These are phyloP conservation scores for Phytophthora podocarpi DNA, from an alignment of 352 stramenopile species.

Conservation along the genomic window DNA sequence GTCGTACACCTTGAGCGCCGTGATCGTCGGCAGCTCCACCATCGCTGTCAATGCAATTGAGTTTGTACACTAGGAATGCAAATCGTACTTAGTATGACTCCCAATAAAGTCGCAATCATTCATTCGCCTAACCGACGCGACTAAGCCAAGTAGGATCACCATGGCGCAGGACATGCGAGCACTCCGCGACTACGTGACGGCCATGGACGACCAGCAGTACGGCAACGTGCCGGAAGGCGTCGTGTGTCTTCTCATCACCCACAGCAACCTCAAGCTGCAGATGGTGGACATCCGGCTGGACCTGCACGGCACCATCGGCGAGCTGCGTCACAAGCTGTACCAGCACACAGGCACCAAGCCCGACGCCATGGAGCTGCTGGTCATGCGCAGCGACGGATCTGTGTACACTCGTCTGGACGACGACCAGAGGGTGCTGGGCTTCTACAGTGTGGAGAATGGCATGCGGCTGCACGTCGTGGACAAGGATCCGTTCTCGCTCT, in stretches of 20 bases:
- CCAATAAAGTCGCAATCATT: background rate
- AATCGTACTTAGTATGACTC: conserved; percentile 34
- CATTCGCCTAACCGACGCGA: background rate
- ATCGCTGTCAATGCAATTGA: conserved; percentile 2
- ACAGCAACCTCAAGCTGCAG: conserved; percentile 96
- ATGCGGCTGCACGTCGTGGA: conserved; percentile 97
- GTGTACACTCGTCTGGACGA: conserved; percentile 65
- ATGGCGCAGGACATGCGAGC: conserved; percentile 80
- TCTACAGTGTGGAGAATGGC: conserved; percentile 90
- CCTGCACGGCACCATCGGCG: conserved; percentile 87
- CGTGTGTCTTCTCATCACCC: conserved; percentile 95
- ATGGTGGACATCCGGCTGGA: conserved; percentile 98
- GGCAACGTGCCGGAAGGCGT: conserved; percentile 85
- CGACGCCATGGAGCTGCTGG: conserved; percentile 84
- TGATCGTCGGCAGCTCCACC: conserved; percentile 48
- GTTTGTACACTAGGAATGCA: conserved; percentile 4
- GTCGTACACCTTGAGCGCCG: conserved; percentile 68
- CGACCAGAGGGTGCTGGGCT: conserved; percentile 88
- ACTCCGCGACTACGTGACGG: conserved; percentile 81
- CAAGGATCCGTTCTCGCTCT: conserved; percentile 96
- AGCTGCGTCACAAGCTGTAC: conserved; percentile 94
- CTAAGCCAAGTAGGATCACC: too few species aligned
- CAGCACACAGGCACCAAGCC: conserved; percentile 95
- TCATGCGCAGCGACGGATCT: conserved; percentile 62
- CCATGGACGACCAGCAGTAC: conserved; percentile 89